These are phyloP conservation scores for Colletotrichum chlorophyti DNA, from an alignment of 2,329 filamentous ascomycete species.

Conservation along the genomic window DNA sequence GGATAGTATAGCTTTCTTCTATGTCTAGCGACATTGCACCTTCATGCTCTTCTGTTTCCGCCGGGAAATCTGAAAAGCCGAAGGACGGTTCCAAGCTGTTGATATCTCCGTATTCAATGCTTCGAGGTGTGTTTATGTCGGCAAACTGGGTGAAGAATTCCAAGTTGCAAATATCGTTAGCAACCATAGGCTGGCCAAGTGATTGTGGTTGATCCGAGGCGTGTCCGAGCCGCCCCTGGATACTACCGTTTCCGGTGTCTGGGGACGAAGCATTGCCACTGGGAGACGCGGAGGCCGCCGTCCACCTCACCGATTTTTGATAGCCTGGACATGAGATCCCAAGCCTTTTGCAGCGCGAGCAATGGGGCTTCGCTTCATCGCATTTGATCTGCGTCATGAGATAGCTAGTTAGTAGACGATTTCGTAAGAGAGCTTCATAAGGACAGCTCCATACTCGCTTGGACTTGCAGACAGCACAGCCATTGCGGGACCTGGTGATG, in stretches of 20 bases:
- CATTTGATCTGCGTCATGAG: neutral
- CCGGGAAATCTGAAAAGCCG: neutral
- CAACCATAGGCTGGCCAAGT: neutral
- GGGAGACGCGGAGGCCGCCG: neutral
- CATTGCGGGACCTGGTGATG: conserved; percentile 11
- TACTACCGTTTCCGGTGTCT: too few relatives aligned
- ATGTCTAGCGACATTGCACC: too few relatives aligned
- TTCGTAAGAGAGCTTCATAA: neutral
- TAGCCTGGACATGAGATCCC: conserved; percentile 9
- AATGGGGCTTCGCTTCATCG: conserved; percentile 7
- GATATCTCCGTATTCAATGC: neutral
- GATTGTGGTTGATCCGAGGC: neutral
- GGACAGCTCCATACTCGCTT: neutral
- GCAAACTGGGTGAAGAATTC: neutral
- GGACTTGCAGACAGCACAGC: conserved; percentile 18
- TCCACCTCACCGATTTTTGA: conserved; percentile 2
- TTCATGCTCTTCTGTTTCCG: neutral
- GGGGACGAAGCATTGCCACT: neutral
- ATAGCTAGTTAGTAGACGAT: neutral
- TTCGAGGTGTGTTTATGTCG: neutral
- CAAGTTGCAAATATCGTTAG: neutral
- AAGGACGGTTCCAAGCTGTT: neutral
- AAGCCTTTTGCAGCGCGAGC: conserved; percentile 6
- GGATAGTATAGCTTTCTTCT: too few relatives aligned
- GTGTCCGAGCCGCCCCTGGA: neutral